Base-by-base conservation (phyloP, 2,329 filamentous ascomycete genomes). In the Trichophyton equinum region DNA sequence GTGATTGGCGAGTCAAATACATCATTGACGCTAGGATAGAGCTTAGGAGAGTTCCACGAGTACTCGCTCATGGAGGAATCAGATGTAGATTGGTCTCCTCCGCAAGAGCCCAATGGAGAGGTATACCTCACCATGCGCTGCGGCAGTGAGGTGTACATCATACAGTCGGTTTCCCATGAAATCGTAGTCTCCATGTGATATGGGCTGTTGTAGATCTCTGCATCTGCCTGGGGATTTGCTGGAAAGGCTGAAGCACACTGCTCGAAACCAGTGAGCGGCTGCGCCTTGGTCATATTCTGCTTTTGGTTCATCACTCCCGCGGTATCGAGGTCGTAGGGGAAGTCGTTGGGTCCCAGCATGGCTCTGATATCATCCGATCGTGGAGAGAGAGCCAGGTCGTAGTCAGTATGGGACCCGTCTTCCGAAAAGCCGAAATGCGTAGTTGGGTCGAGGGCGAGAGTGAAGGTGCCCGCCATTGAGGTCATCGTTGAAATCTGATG, bases 21-120 rank as follows among this genome's bases (percentile, higher is more conserved):
- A 44, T 61, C 63, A 13, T 57, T 46, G 25, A 47, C 30, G 36
- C 58, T 60, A 11, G 57, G 58, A 33, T 61, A 59, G 8, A 58
- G 38, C 27, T 40, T 46, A 13, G 27, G 36, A 61, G 44, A 46
- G 44, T 56, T 44, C 64, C 64, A 65, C 20, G 64, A 63, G 8
- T 63, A 60, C 40, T 66, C 64, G 57, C 64, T 64, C 42, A 62
- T 46, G 15, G 57, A 25, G 1, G 64, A 63, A 42, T 59, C 63
- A 1, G 62, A 61, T 13, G 60, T 63, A 1, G 64, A 64, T 22
- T 33, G 36, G 56, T 64, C 64, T 22, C 64, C 64, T 18, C 62
- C 64, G 15, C 51, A 62, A 4, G 64, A 65, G 7, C 62, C 63
- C 36, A 55, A 60, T 18, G 64, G 62, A 18, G 64, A 65, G 4